Base-by-base conservation (phyloP, 1,284 basidiomycete species). In the Cutaneotrichosporon spelunceum region DNA sequence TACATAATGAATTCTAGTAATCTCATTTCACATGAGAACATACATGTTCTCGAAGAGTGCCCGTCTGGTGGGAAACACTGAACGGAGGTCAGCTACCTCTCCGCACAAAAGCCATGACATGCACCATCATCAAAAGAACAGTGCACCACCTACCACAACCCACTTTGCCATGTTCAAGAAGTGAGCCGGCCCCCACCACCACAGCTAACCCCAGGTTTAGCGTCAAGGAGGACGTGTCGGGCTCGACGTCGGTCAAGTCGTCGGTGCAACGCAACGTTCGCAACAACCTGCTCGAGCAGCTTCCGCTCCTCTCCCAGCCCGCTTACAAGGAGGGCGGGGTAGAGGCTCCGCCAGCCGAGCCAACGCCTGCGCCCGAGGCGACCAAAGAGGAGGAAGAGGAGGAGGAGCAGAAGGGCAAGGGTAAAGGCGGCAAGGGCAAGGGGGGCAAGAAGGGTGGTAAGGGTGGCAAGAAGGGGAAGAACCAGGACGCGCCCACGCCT, bases 181-280 rank as follows among this genome's bases (percentile, higher is more conserved):
- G 76, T 77, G 44, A 48, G 70, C 19, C 30, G 30, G 8, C 13
- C 6, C 9, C 26, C 7, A 30, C 16, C 5, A 30, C 13, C 48
- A 14, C 27, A 21, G 56, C 64, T 64, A 48, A 56, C 56, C n/a
- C 10, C 77, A 95, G 93, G 79, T 96, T 96, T 81, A 83, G 82
- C 59, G 85, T 89, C 21, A 87, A 91, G 64, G 87, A 88, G 36
- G 95, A 99, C 75, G 87, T 99, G 66, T 85, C 92, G 44, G 88
- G 90, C 26, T 92, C 94, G 70, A 94, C 93, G n/a, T 90, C 90
- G 59, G 85, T 97, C 67, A 99, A 99, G 80, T 89, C 92, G 30
- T 97, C 93, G 10, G 88, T 93, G 9, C 95, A 98, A 76, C 85
- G 96, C 73, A 85, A 86, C 65, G 93, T 98, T 77, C 87, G 96